Evolutionary conservation across 345 rosid species (phyloP), one percentile per base, ranked within the genome.

Genomic region (Moringa oleifera): DNA sequence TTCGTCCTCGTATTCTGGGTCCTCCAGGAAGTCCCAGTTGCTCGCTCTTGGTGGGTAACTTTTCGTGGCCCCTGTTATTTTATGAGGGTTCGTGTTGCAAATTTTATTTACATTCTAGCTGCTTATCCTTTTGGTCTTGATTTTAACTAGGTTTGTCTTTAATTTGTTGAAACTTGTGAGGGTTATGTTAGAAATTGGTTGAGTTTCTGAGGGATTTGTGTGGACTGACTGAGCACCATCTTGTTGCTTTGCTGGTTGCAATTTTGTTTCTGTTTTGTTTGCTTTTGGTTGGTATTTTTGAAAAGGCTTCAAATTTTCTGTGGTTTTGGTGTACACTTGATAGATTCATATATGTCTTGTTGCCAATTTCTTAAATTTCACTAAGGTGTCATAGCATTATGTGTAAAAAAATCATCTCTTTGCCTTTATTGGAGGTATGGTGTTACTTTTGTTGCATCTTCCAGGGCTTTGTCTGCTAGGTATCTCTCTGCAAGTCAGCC

Each of bases 21-120:
- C 51, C 36, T 62, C 71, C 0, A 78, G 55, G 53, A 80, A 80
- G 62, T 76, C 74, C 28, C 75, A 69, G 65, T 65, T 64, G 56
- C 69, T 61, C 37, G 71, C 71, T 28, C 49, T 73, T 63, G 84
- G 87, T 80, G 55, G 31, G 84, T 79, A 22, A 51, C 18, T 0
- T 59, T 64, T 65, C 24, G 20, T 4, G 52, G 20, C n/a, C 22
- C 11, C 11, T 33, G 5, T 33, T 33, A 33, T 41, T 41, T 4
- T 28, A 28, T 28, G 33, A 3, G 33, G 3, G 33, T 3, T 11
- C 17, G 17, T 41, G 12, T 41, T 41, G 12, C 47, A 15, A 41
- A 41, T 41, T 41, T 41, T 41, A 9, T 7, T 41, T 41, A 9
- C 17, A 9, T 4, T 41, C 17, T 41, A 4, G 17, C 12, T 41